Evolutionary conservation across 2,329 filamentous ascomycete genomes (phyloP).

Genomic region (Grosmannia clavigera): DNA sequence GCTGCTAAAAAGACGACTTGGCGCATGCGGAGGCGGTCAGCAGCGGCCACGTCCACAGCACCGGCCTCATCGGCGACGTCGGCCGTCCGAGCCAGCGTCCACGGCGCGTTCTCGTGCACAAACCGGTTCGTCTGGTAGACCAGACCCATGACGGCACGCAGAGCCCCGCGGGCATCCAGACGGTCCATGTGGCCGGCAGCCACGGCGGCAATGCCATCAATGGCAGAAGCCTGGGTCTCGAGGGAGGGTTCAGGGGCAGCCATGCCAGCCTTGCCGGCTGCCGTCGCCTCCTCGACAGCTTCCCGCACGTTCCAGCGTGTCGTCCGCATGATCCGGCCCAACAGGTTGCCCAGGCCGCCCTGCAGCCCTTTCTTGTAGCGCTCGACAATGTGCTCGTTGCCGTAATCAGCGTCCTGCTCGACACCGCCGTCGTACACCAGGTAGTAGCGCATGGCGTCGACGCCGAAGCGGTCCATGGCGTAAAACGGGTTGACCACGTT

Average conservation of each 20-base stretch:
- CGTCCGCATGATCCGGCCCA: conserved; percentile 55
- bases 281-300: conserved; percentile 31
- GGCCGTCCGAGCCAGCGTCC: conserved; percentile 50
- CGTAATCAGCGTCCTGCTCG: conserved; percentile 68
- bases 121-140: conserved; percentile 57
- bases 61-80: conserved; percentile 45
- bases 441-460: conserved; percentile 83
- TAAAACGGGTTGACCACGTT: conserved; percentile 94
- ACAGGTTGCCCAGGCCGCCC: conserved; percentile 67
- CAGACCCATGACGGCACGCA: conserved; percentile 51
- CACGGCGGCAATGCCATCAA: conserved; percentile 20
- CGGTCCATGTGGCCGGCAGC: conserved; percentile 47
- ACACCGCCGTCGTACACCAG: conserved; percentile 71
- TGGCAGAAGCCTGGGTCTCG: background rate
- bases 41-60: conserved; percentile 14
- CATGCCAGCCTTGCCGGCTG: conserved; percentile 16
- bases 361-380: conserved; percentile 72
- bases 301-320: conserved; percentile 57
- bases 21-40: conserved; percentile 28
- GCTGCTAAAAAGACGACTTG: conserved; percentile 55
- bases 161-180: conserved; percentile 50
- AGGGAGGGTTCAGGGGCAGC: background rate
- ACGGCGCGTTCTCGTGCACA: conserved; percentile 54
- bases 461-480: conserved; percentile 76
- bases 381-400: conserved; percentile 61